Base-by-base conservation (phyloP, 257 asterid genomes). In the Eucommia ulmoides region DNA sequence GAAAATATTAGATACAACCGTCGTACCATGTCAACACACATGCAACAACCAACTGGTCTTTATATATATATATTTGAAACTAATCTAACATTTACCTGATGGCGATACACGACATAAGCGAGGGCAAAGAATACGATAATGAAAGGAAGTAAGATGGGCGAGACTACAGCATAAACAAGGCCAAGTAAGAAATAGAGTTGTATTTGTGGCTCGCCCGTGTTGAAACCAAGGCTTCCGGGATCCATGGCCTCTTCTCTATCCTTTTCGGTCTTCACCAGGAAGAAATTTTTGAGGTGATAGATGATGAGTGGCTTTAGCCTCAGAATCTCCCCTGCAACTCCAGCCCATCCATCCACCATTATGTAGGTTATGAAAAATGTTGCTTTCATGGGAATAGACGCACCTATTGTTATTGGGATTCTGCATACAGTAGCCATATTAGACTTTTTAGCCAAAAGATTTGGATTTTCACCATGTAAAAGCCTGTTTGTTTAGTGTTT, bases 321-420 rank as follows among this genome's bases (percentile, higher is more conserved):
- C 50, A 89, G 68, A 60, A 85, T 80, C 72, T 89, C 98, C 41
- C 86, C 96, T 0, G 98, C 98, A 24, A 81, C 64, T 35, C 96
- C 93, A 53, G 96, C 91, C 98, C 98, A 89, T 50, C 98, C 98
- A 50, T 89, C 98, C 25, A 85, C 83, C 98, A 89, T 85, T 50
- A 82, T 76, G 35, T 82, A 89, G 7, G 98, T 85, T 41, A 89
- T 89, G 75, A 89, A 89, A 74, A 89, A 89, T 29, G 98, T 82
- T 23, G 98, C 98, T 65, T 89, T 89, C 94, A 85, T 85, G 4
- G 98, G 98, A 54, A 89, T 87, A 3, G 88, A 85, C 26, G 66
- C 86, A 17, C 98, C 98, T 35, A 89, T 80, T 12, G 74, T 89
- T 65, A 8, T 76, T 1, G 92, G 86, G 51, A 89, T 82, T 9